Conservation (phyloP, 1,139 yeast genomes). For the Torulaspora pretoriensis region DNA sequence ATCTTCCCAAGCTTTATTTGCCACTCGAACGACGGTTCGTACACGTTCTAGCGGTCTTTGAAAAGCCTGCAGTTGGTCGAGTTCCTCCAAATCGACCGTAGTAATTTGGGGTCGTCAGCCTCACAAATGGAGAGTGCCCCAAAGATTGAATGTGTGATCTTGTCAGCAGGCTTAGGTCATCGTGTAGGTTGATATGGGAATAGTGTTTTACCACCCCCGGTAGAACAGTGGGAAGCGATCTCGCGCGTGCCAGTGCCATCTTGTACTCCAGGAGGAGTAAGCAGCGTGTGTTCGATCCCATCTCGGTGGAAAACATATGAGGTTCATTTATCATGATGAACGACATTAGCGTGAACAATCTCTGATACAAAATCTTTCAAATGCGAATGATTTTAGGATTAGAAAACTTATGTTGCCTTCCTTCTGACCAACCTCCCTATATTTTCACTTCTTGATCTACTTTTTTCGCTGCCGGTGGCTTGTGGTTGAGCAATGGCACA, state of each 20-base stretch:
- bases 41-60: neutral
- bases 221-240: constrained; percentile 11
- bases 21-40: constrained; percentile 7
- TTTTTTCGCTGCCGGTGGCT: neutral
- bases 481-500: neutral
- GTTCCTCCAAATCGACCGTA: no score
- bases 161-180: neutral
- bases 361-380: constrained; percentile 30
- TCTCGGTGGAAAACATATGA: neutral
- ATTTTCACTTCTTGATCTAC: constrained; percentile 12
- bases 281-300: constrained; percentile 10
- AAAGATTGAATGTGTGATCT: no score
- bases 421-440: constrained; percentile 29
- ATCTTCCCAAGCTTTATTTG: neutral
- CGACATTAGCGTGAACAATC: constrained; percentile 39
- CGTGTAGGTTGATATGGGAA: neutral
- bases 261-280: constrained; percentile 13
- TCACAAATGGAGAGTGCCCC: no score
- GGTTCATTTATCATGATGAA: constrained; percentile 30
- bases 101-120: no score
- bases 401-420: constrained; percentile 40
- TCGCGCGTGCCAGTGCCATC: neutral
- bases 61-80: no score
- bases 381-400: constrained; percentile 29
- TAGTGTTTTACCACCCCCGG: constrained; percentile 8